phyloP scores from a whole-genome alignment of 2,329 filamentous ascomycete genomes.

The Xylariaceae sp. region DNA sequence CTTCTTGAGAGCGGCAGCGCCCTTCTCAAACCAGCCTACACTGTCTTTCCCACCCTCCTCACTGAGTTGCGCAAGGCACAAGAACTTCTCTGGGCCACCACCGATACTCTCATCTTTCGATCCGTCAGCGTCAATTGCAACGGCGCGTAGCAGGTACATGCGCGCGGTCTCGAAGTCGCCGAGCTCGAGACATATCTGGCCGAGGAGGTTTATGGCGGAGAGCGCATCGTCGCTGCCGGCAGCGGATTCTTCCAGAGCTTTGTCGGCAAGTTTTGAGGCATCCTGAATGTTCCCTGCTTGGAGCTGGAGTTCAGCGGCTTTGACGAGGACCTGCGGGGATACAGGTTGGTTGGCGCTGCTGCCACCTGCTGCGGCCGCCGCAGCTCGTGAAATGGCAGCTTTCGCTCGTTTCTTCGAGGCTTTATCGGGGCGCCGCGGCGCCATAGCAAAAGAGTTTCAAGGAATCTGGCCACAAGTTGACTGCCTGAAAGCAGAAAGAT shows the following conservation, averaged over 20 bases:
- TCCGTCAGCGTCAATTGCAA: slow-evolving; percentile 73
- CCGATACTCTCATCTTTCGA: slow-evolving; percentile 64
- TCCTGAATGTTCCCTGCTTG: slow-evolving; percentile 30
- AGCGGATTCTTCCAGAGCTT: slow-evolving; percentile 26
- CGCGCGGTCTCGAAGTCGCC: slow-evolving; percentile 77
- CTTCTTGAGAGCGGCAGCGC: slow-evolving; percentile 66
- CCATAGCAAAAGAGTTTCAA: slow-evolving; percentile 21
- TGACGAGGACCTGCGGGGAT: slow-evolving; percentile 29
- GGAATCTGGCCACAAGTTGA: background rate
- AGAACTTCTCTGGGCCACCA: slow-evolving; percentile 87
- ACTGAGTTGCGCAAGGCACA: slow-evolving; percentile 89
- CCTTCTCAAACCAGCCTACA: slow-evolving; percentile 64
- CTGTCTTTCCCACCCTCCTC: slow-evolving; percentile 64
- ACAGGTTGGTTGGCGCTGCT: slow-evolving; percentile 20
- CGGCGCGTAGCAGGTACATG: slow-evolving; percentile 67
- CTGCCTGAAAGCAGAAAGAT: background rate
- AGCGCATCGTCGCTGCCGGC: slow-evolving; percentile 48
- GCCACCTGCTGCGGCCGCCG: slow-evolving; percentile 10
- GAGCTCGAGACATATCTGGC: slow-evolving; percentile 76
- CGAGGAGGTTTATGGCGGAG: slow-evolving; percentile 69
- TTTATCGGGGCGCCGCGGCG: slow-evolving; percentile 31
- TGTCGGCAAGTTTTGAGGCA: slow-evolving; percentile 26
- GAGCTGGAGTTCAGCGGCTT: slow-evolving; percentile 31
- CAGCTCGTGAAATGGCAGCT: slow-evolving; percentile 23
- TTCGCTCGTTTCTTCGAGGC: slow-evolving; percentile 30